Evolutionary conservation across 345 rosid species (phyloP).

Genomic region (Hibiscus mutabilis): DNA sequence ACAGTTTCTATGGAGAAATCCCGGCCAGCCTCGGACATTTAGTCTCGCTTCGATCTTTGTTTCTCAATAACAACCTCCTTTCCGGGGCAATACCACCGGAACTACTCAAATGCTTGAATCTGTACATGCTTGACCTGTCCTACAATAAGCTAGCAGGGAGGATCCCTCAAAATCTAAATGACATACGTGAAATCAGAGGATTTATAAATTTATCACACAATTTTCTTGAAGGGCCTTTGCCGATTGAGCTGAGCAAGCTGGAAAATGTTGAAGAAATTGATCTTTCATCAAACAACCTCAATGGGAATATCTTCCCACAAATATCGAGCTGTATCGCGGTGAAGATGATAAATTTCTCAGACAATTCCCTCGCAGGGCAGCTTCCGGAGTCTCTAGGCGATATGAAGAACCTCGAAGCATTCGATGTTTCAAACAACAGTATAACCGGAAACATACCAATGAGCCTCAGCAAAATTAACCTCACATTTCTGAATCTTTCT

Average conservation of each 20-base stretch:
- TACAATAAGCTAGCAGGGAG: slow-evolving; percentile 39
- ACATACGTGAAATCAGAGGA: slow-evolving; percentile 32
- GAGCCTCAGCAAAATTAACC: slow-evolving; percentile 32
- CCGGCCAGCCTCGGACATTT: slow-evolving; percentile 33
- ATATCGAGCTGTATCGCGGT: slow-evolving; percentile 39
- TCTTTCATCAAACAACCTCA: slow-evolving; percentile 39
- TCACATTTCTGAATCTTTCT: slow-evolving; percentile 41
- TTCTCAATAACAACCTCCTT: slow-evolving; percentile 48
- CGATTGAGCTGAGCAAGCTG: slow-evolving; percentile 48
- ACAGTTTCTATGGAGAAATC: slow-evolving; percentile 37
- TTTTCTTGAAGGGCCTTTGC: slow-evolving; percentile 40
- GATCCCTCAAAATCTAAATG: slow-evolving; percentile 34
- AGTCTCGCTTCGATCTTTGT: slow-evolving; percentile 18
- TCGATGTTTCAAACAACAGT: slow-evolving; percentile 43
- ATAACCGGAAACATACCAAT: slow-evolving; percentile 39
- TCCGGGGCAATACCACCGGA: slow-evolving; percentile 40
- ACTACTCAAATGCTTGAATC: slow-evolving; percentile 30
- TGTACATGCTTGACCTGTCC: slow-evolving; percentile 41
- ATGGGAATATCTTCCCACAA: slow-evolving; percentile 34
- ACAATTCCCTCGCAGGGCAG: slow-evolving; percentile 37
- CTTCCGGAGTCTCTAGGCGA: slow-evolving; percentile 41
- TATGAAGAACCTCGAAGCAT: slow-evolving; percentile 34
- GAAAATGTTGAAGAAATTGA: slow-evolving; percentile 48
- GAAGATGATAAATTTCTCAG: slow-evolving; percentile 29
- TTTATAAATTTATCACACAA: slow-evolving; percentile 41